Evolutionary conservation across 176 grass and related monocot genomes (phyloP).

Genomic region (Carex parvula): DNA sequence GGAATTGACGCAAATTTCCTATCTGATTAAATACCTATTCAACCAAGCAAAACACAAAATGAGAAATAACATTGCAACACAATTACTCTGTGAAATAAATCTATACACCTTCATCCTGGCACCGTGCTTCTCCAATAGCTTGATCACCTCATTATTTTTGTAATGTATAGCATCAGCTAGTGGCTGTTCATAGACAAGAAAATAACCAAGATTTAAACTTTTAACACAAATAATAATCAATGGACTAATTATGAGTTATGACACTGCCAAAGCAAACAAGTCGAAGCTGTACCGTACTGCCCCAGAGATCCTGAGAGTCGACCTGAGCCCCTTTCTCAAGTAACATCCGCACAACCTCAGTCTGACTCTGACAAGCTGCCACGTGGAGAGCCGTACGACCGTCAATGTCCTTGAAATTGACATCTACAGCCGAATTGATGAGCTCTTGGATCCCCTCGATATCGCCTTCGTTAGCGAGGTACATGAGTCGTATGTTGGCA

Average conservation of each 20-base stretch:
- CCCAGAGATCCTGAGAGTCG: conserved; percentile 67
- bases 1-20: background rate
- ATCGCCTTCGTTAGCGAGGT: conserved; percentile 68
- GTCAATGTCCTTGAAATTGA: conserved; percentile 88
- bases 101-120: conserved; percentile 56
- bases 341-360: conserved; percentile 55
- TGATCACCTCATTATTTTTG: conserved; percentile 82
- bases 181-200: conserved; percentile 51
- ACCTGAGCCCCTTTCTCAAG: conserved; percentile 56
- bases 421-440: conserved; percentile 50
- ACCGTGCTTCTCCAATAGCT: conserved; percentile 82
- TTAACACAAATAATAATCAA: background rate
- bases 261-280: conserved; percentile 5
- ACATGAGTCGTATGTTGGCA: conserved; percentile 71
- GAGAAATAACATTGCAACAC: background rate
- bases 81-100: background rate
- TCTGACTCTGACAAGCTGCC: conserved; percentile 72
- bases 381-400: conserved; percentile 81
- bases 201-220: background rate
- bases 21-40: background rate
- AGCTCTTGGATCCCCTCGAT: conserved; percentile 63
- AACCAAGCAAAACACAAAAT: background rate
- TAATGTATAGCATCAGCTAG: conserved; percentile 98
- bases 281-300: conserved; percentile 56
- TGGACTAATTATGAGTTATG: background rate